These are phyloP conservation scores for Globisporangium nodosum DNA, from an alignment of 352 stramenopile genomes.

Conservation along the genomic window DNA sequence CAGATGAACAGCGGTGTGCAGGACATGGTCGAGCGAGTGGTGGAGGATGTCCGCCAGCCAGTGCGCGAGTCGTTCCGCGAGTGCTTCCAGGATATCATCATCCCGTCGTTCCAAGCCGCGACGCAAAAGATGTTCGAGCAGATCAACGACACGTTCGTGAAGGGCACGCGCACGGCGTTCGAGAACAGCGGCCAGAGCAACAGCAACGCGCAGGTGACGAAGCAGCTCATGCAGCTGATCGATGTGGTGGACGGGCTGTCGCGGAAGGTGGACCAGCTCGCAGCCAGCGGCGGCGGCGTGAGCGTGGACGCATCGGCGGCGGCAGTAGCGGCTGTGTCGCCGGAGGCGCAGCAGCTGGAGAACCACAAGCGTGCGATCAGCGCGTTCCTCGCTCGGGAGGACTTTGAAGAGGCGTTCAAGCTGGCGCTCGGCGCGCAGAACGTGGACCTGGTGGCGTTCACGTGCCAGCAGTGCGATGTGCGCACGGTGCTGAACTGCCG, in stretches of 20 bases:
- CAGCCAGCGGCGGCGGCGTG: constrained; percentile 14
- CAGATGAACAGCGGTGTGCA: constrained; percentile 59
- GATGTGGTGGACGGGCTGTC: constrained; percentile 50
- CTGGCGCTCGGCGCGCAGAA: constrained; percentile 71
- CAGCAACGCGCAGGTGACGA: constrained; percentile 53
- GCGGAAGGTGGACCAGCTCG: constrained; percentile 60
- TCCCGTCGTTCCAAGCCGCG: constrained; percentile 80
- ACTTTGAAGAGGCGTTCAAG: constrained; percentile 83
- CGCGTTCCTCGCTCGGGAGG: constrained; percentile 36
- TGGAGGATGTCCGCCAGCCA: constrained; percentile 73
- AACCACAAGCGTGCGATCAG: constrained; percentile 50
- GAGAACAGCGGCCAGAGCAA: constrained; percentile 47
- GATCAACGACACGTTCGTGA: constrained; percentile 79
- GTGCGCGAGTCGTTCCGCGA: constrained; percentile 83
- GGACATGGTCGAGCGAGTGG: constrained; percentile 68
- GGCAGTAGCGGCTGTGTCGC: constrained; percentile 16
- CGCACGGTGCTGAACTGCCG: constrained; percentile 53
- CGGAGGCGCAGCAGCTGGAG: constrained; percentile 54
- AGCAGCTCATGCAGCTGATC: constrained; percentile 61
- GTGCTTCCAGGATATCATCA: constrained; percentile 84
- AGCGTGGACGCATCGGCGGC: constrained; percentile 4
- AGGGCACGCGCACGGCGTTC: constrained; percentile 60
- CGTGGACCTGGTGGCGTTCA: constrained; percentile 61
- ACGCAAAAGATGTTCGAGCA: constrained; percentile 89
- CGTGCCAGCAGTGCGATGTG: constrained; percentile 66